Evolutionary conservation across 176 grass and related monocot genomes (phyloP).

Genomic region (Urochloa ruziziensis): DNA sequence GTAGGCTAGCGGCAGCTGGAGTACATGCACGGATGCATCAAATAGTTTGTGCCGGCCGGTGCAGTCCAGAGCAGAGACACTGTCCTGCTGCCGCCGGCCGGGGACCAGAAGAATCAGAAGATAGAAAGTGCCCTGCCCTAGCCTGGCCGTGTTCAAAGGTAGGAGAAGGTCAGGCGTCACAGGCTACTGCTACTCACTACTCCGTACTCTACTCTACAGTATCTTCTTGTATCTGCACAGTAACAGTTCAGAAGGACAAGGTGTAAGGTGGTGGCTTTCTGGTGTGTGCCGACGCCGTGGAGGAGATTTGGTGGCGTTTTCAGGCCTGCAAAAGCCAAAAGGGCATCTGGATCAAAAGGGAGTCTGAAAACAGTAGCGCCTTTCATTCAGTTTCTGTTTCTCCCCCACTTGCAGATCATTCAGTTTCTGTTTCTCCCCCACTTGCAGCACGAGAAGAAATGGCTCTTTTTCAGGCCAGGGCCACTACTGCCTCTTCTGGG

Average conservation of each 20-base stretch:
- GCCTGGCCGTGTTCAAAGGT: not conserved
- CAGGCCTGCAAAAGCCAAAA: constrained; percentile 4
- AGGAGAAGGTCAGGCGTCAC: constrained; percentile 18
- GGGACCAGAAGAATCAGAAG: constrained; percentile 26
- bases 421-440: not conserved
- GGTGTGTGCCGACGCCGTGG: not conserved
- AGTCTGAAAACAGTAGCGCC: constrained; percentile 13
- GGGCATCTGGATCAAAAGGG: not conserved
- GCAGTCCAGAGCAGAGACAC: constrained; percentile 13
- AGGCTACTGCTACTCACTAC: not conserved
- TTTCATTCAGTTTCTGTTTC: constrained; percentile 10
- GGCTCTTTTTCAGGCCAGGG: not conserved
- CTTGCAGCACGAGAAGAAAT: not conserved
- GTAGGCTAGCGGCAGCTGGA: not conserved
- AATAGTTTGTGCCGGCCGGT: constrained; percentile 2
- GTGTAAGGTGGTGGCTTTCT: not conserved
- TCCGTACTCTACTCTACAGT: not conserved
- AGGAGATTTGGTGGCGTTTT: constrained; percentile 29
- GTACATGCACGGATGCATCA: not conserved
- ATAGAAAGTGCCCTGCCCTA: not conserved
- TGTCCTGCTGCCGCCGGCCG: not conserved
- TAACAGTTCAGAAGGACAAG: not conserved
- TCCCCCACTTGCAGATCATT: constrained; percentile 17
- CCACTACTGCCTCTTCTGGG: not conserved
- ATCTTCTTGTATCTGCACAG: not conserved